These are phyloP conservation scores for Petunia hybrid DNA, from an alignment of 305 asterid species.

Conservation along the genomic window DNA sequence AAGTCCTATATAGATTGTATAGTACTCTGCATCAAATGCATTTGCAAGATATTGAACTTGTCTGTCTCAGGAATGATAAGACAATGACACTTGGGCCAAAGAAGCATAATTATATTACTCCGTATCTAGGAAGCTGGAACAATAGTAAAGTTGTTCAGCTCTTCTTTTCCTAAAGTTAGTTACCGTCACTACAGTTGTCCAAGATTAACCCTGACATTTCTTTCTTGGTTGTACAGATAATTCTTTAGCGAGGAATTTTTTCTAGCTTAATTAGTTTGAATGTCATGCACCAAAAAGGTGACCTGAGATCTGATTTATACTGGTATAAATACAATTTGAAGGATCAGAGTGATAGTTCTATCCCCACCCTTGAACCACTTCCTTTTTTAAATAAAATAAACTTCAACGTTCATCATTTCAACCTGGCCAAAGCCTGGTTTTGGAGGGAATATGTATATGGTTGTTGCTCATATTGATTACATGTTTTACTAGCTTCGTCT, in stretches of 20 bases:
- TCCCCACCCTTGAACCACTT: background rate
- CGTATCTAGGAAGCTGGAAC: background rate
- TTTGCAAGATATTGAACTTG: background rate
- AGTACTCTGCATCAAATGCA: constrained; percentile 8
- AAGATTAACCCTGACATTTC: background rate
- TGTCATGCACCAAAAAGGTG: background rate
- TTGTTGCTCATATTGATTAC: background rate
- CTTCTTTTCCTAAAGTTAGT: constrained; percentile 10
- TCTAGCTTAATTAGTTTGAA: background rate
- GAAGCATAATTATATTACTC: background rate
- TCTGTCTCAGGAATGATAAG: background rate
- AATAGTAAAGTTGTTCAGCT: constrained; percentile 2
- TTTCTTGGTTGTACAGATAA: background rate
- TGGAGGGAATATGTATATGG: background rate
- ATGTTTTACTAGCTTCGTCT: background rate
- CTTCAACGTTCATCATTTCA: background rate
- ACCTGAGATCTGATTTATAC: background rate
- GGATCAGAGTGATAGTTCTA: background rate
- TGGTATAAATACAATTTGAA: background rate
- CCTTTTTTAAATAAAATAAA: background rate
- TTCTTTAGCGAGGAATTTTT: background rate
- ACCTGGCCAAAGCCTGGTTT: background rate
- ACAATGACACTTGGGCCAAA: background rate
- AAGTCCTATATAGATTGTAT: background rate
- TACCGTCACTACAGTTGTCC: background rate